Conservation (phyloP, 176 grass and related monocot genomes). For the Sorghum bicolor region Sorghum_bicolor_NCBIv3 NC_012873.2:8018001-8018500, state of each 20-base stretch:
- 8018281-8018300: not conserved
- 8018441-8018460: not conserved
- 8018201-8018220: constrained; percentile 84
- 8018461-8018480: not conserved
- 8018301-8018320: constrained; percentile 54
- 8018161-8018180: constrained; percentile 81
- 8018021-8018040: constrained; percentile 92
- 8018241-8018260: not conserved
- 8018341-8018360: constrained; percentile 90
- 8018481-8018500: not conserved
- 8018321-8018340: constrained; percentile 94
- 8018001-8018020: constrained; percentile 95
- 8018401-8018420: constrained; percentile 94
- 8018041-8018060: constrained; percentile 94
- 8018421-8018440: constrained; percentile 29
- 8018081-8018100: not conserved
- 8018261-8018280: not conserved
- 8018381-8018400: constrained; percentile 94
- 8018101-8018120: not conserved
- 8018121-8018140: constrained; percentile 32
- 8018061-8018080: constrained; percentile 11
- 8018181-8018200: constrained; percentile 86
- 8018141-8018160: constrained; percentile 96
- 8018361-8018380: constrained; percentile 96
- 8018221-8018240: constrained; percentile 94